Evolutionary conservation across 2,329 filamentous ascomycete species (phyloP), one percentile per base, ranked within the genome.

Genomic region (Lachnum nothofagi): DNA sequence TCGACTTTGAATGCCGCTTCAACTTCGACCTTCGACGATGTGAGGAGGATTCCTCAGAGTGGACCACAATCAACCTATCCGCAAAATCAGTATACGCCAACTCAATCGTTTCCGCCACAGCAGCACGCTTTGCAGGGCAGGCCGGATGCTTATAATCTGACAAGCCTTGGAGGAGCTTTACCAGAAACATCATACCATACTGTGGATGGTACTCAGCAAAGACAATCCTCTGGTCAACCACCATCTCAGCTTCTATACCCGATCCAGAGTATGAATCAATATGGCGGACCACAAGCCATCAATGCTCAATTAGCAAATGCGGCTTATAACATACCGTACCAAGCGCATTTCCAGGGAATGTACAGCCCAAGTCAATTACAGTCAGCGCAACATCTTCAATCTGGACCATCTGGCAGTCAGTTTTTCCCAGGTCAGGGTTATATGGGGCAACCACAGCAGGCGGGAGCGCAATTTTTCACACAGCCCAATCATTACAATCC

Each of bases 241-340:
- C 41, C 59, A 27, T 42, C 56, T 34, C 46, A 42, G 29, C 46
- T 53, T 17, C 40, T 56, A 10, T 64, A 60, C 45, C 58, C 54
- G 17, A 44, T 55, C 7, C 60, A 53, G 44, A 53, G 51, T 34
- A 42, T 57, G n/a, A 41, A 51, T 12, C 62, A 63, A 42, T 60
- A 51, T 42, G 29, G 46, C 14, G 48, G 46, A 5, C 52, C 52
- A 16, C 42, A 48, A 39, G 34, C 41, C 2, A 49, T 58, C 41
- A 60, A 46, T 19, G 52, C 54, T 25, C 34, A 51, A 8, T 37
- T 48, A 17, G 44, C 33, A 25, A 50, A 49, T 43, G 40, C 59
- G 27, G 49, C 51, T n/a, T 65, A 63, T 35, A 53, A 54, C 14
- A 40, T 56, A 4, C 58, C 55, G 20, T 64, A 60, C 42, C 62